Base-by-base conservation (phyloP, 2,329 filamentous ascomycete genomes). In the Sporothrix protearum region DNA sequence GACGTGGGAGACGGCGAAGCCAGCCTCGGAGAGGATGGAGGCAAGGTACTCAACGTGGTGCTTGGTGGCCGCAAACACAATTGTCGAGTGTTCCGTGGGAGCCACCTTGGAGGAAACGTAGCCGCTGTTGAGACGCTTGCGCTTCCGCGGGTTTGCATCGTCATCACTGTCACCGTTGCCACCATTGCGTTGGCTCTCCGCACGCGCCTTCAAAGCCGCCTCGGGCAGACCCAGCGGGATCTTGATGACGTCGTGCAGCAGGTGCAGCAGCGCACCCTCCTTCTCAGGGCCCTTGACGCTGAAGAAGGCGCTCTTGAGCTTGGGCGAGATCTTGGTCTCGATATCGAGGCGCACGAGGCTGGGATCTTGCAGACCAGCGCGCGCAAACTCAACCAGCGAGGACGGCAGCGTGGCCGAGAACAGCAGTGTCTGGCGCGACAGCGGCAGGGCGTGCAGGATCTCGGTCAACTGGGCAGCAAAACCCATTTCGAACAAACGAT, bases 401-500 rank as follows among this genome's bases (percentile, higher is more conserved):
- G 95, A 95, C 1, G 96, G 96, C 25, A 99, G 84, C 0, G 96
- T 99, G 0, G 96, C 96, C 45, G 96, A 99, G 80, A 99, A 99
- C 1, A 99, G 85, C 8, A 98, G 83, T 2, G 94, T 99, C 79
- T 99, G 96, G 72, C 96, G 87, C 30, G 90, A 92, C 0, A 88
- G 84, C 0, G 96, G 96, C 19, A 99, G 83, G 0, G 94, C 92
- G 78, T 97, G 90, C 68, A 99, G 83, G 84, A 98, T 98, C 79
- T 99, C 96, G 0, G 92, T 91, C 76, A 99, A 84, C 78, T 99
- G 96, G 3, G 92, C 90, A 4, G 94, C 94, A 79, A 99, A 99
- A 76, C 96, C 96, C 95, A 99, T 97, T 79, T 99, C 96, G 80
- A 99, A 99, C 25, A 99, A 85, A 70, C 96, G 88, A 85, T 99